Evolutionary conservation across 2,329 filamentous ascomycete genomes (phyloP).

Genomic region (Talaromyces sp.): DNA sequence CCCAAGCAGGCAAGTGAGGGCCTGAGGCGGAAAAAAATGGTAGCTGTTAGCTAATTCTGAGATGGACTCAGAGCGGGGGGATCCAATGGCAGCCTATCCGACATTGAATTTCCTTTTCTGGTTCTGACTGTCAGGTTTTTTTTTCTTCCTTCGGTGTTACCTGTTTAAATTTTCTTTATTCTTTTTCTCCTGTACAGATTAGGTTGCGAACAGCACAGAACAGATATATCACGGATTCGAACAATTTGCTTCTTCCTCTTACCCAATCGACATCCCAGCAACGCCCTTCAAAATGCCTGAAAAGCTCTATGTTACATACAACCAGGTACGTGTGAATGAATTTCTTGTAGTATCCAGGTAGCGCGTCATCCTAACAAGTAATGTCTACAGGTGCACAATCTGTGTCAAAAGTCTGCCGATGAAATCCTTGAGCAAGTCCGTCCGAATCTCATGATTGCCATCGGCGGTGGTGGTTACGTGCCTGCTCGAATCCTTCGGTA

Average conservation of each 20-base stretch:
- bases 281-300: constrained; percentile 63
- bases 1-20: constrained; percentile 2
- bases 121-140: background rate
- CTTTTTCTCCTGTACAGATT: background rate
- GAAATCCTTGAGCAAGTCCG: constrained; percentile 80
- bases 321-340: constrained; percentile 62
- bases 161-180: background rate
- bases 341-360: background rate
- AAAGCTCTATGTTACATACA: constrained; percentile 88
- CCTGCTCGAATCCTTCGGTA: constrained; percentile 90
- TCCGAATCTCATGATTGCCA: constrained; percentile 96
- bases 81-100: constrained; percentile 5
- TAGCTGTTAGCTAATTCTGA: background rate
- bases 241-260: background rate
- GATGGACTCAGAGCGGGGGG: background rate
- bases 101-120: constrained; percentile 4
- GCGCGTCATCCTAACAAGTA: constrained; percentile 9
- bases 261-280: background rate
- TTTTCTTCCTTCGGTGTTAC: background rate
- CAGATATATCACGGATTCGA: background rate
- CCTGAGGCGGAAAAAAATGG: background rate
- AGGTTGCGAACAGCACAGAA: background rate
- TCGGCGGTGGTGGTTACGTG: constrained; percentile 95
- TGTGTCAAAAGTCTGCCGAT: constrained; percentile 82
- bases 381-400: constrained; percentile 77